A percentile compares a stretch with the other conserved stretches of the same genome.
Conservation (phyloP, 2,329 filamentous ascomycete genomes). For the Nothomitra cinnamomea region DNA sequence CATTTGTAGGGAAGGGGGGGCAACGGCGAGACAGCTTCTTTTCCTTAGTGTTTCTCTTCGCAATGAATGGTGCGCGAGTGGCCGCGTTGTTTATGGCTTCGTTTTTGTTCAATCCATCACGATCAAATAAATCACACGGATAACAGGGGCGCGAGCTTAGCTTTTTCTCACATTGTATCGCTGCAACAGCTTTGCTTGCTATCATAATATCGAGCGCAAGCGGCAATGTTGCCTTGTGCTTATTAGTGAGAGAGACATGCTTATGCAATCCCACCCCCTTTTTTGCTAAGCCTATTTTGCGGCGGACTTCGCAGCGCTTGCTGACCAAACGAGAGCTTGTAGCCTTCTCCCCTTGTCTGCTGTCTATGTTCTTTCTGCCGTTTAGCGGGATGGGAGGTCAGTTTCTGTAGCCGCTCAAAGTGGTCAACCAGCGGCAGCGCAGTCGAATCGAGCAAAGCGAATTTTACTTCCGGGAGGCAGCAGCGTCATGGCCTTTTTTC, state of each 20-base stretch:
- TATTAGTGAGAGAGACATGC: neutral
- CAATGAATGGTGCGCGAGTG: neutral
- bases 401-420: too few relatives aligned
- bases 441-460: too few relatives aligned
- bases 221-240: neutral
- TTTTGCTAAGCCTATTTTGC: neutral
- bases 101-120: conserved; percentile 5
- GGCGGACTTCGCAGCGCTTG: neutral
- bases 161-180: neutral
- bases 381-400: neutral
- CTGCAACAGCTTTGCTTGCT: neutral
- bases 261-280: neutral
- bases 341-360: neutral
- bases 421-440: too few relatives aligned
- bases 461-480: too few relatives aligned
- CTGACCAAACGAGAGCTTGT: neutral
- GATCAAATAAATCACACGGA: conserved; percentile 4
- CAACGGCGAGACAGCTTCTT: neutral
- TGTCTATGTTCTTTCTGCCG: neutral
- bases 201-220: neutral
- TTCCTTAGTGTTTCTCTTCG: neutral
- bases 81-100: conserved; percentile 1
- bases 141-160: conserved; percentile 1
- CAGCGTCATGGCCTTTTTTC: too few relatives aligned
- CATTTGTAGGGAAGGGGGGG: neutral